Evolutionary conservation across 169 alveolate species (phyloP), one percentile per base, ranked within the genome.

Genomic region (Theileria orientalis): DNA sequence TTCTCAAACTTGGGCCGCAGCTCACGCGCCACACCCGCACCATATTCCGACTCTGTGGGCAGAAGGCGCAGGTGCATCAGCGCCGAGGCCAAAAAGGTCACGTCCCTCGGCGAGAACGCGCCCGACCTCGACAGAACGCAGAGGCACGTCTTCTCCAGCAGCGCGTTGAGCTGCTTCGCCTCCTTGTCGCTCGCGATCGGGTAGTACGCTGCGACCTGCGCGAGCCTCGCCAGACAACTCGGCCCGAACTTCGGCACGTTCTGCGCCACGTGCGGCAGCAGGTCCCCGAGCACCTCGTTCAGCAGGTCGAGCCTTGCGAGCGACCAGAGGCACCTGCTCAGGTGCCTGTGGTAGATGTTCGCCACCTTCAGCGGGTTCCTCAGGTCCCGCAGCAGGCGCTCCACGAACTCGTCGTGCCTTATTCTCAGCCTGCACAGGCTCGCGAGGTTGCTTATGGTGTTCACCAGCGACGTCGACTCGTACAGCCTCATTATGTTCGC

Each of bases 271-370:
- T 82, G 89, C 23, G 79, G 85, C n/a, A 73, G n/a, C 42, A 82
- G 74, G 35, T 76, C 41, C n/a, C 25, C 51, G 0, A 74, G 33
- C 6, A 82, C 71, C 6, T 23, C 54, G 37, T 54, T 70, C 72
- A 82, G 63, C 49, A 54, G 56, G 49, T 51, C 76, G 44, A 66
- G 73, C 21, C 85, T 27, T 1, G 85, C 40, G 19, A 82, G 75
- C 3, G 80, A 66, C 89, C 89, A 82, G 21, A 82, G 46, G 14
- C 74, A 62, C 35, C 85, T 47, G 32, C 79, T 77, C 49, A 82
- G 57, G 71, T 82, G 89, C 59, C 64, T 62, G 47, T 82, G 85
- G 63, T 44, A 82, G 32, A 82, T 82, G 70, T 82, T 82, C 42
- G 59, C 66, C n/a, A 69, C 75, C 49, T 73, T 62, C 7, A 52